Base-by-base conservation (phyloP, 2,329 filamentous ascomycete species). In the Cercospora sp. region DNA sequence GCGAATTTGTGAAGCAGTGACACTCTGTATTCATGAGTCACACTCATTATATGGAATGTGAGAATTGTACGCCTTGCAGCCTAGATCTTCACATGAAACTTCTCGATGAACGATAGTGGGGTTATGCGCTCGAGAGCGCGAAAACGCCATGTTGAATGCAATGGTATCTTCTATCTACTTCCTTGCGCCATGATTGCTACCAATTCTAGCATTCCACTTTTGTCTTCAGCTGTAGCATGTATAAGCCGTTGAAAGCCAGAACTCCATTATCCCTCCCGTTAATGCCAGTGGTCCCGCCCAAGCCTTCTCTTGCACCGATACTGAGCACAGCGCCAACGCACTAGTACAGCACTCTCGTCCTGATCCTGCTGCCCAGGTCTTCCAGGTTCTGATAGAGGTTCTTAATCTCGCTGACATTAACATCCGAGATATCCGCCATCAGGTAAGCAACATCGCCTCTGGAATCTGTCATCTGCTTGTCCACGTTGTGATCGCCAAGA, bases 401-500 rank as follows among this genome's bases (percentile, higher is more conserved):
- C 82, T 92, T 94, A 79, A 98, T 93, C 77, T 97, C 91, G 49
- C 85, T 85, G 61, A 88, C 86, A 76, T 91, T 89, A 74, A 98
- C 93, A 70, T 91, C 88, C 82, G 93, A 97, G 76, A 99, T 91
- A 83, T 99, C 95, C 7, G 95, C 95, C 94, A 99, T 97, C 71
- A 99, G 85, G 79, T 99, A 99, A 21, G 95, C 95, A 72, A 92
- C 90, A 79, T 98, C 94, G 74, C 93, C 94, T 83, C 90, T 91
- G 82, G 91, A 97, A 80, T 98, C 95, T 61, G 92, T 95, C 84
- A 96, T 98, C 82, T 99, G 95, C 86, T 98, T 98, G 83, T 97
- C 94, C 74, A 99, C 94, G 80, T 99, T 99, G 85, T 99, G 94
- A 77, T 96, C 90, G 53, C 91, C 92, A 59, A 99, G 86, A 70